Evolutionary conservation across 805 yeast genomes (phyloP).

Genomic region (Nadsonia fulvescens): DNA sequence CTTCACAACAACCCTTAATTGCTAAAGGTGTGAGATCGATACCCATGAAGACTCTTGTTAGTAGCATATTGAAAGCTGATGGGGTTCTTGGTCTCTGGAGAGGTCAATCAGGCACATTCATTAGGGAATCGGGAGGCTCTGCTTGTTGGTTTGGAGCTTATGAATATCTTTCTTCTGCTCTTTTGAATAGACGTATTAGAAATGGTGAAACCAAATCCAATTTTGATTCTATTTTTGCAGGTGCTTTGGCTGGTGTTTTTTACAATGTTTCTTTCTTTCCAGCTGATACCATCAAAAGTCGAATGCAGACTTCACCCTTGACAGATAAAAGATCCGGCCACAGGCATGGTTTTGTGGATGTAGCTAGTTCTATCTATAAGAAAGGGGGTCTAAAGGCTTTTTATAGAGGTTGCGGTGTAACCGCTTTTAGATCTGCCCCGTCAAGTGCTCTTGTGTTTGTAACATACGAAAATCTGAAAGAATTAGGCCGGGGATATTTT

Average conservation of each 20-base stretch:
- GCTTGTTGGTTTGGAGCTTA: constrained; percentile 91
- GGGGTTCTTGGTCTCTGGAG: constrained; percentile 72
- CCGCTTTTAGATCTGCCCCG: constrained; percentile 67
- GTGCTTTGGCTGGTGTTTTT: constrained; percentile 72
- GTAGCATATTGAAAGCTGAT: constrained; percentile 24
- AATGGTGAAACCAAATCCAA: constrained; percentile 19
- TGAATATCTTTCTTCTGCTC: constrained; percentile 27
- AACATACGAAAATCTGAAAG: constrained; percentile 37
- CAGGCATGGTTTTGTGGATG: constrained; percentile 20
- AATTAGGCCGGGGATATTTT: too few relatives aligned
- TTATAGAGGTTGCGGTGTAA: constrained; percentile 73
- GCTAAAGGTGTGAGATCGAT: too few relatives aligned
- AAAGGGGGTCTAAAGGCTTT: constrained; percentile 52
- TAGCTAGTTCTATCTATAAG: constrained; percentile 24
- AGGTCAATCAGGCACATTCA: constrained; percentile 66
- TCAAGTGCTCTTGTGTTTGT: constrained; percentile 79
- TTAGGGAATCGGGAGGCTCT: constrained; percentile 78
- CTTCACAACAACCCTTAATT: constrained; percentile 11
- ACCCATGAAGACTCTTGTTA: constrained; percentile 21
- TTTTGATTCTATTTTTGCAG: constrained; percentile 48
- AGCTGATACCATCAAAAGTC: constrained; percentile 75
- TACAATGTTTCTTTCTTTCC: constrained; percentile 75
- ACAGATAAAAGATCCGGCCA: constrained; percentile 17
- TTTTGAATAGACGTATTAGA: constrained; percentile 6
- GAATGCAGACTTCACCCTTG: constrained; percentile 50